Conservation (phyloP, 2,329 filamentous ascomycete genomes). For the Alternaria sp. region DNA sequence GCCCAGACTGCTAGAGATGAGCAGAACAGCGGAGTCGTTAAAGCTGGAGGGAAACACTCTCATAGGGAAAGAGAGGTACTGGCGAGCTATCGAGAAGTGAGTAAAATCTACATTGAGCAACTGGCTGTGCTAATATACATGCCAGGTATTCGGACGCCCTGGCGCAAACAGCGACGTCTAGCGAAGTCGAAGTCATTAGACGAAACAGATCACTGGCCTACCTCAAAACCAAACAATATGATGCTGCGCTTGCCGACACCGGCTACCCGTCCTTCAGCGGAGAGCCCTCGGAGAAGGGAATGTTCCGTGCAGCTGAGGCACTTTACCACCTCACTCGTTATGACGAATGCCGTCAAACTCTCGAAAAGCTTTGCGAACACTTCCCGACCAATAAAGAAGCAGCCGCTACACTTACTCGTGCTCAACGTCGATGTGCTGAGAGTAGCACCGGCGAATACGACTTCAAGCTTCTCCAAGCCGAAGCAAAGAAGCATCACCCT, state of each 20-base stretch:
- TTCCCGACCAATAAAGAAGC: slow-evolving; percentile 43
- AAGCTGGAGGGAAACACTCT: slow-evolving; percentile 19
- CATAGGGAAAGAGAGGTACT: slow-evolving; percentile 21
- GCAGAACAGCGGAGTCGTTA: slow-evolving; percentile 9
- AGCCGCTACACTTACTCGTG: slow-evolving; percentile 17
- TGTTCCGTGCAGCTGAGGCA: slow-evolving; percentile 54
- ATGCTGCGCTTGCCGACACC: slow-evolving; percentile 45
- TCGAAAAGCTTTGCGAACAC: slow-evolving; percentile 34
- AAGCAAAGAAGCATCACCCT: slow-evolving; percentile 48
- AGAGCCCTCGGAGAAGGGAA: slow-evolving; percentile 46
- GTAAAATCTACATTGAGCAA: no score
- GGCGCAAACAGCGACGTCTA: slow-evolving; percentile 17
- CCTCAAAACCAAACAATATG: slow-evolving; percentile 43
- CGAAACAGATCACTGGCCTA: slow-evolving; percentile 49
- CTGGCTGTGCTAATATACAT: slow-evolving; percentile 47
- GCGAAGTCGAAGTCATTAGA: slow-evolving; percentile 40
- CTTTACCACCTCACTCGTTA: slow-evolving; percentile 53
- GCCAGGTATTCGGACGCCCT: slow-evolving; percentile 41
- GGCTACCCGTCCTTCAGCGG: slow-evolving; percentile 17
- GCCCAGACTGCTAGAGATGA: no score
- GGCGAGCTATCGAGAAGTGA: slow-evolving; percentile 22
- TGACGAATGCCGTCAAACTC: slow-evolving; percentile 42
- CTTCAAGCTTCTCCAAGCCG: slow-evolving; percentile 38
- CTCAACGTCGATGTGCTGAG: slow-evolving; percentile 40
- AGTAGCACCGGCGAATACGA: slow-evolving; percentile 48